Conservation (phyloP, 106 monocot genomes). For the Allium cepa region DNA sequence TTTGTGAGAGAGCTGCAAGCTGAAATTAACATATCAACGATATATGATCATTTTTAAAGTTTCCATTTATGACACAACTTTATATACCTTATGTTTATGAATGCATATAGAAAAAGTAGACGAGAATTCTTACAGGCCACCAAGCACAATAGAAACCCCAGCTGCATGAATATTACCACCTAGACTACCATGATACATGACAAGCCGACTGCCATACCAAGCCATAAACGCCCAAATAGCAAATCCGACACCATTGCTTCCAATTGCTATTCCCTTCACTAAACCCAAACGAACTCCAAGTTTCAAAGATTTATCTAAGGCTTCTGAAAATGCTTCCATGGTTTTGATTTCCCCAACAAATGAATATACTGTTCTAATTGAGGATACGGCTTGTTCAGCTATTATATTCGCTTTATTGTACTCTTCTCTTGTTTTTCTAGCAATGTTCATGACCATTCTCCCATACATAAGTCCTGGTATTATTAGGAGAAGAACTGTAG, state of each 20-base stretch:
- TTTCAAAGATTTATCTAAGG: conserved; percentile 52
- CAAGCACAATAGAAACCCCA: conserved; percentile 44
- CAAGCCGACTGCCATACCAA: conserved; percentile 79
- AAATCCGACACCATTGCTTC: conserved; percentile 69
- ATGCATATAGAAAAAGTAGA: neutral
- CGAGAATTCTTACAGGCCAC: conserved; percentile 43
- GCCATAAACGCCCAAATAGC: conserved; percentile 66
- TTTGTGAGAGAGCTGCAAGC: neutral
- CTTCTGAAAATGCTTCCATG: conserved; percentile 45
- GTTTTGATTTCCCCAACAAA: conserved; percentile 60
- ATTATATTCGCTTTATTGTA: conserved; percentile 50
- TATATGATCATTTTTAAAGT: too few relatives aligned
- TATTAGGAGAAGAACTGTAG: conserved; percentile 44
- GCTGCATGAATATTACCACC: conserved; percentile 78
- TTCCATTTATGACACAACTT: too few relatives aligned
- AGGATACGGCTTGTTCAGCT: conserved; percentile 73
- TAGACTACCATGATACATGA: conserved; percentile 50
- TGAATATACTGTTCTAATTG: conserved; percentile 70
- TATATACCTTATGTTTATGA: too few relatives aligned
- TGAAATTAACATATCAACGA: too few relatives aligned
- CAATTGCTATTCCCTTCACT: conserved; percentile 72
- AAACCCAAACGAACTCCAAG: conserved; percentile 64
- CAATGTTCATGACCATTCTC: conserved; percentile 35
- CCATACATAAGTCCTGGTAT: conserved; percentile 61
- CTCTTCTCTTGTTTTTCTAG: conserved; percentile 40